Conservation (phyloP, 2,329 filamentous ascomycete species). For the Aureobasidium sp. region DNA sequence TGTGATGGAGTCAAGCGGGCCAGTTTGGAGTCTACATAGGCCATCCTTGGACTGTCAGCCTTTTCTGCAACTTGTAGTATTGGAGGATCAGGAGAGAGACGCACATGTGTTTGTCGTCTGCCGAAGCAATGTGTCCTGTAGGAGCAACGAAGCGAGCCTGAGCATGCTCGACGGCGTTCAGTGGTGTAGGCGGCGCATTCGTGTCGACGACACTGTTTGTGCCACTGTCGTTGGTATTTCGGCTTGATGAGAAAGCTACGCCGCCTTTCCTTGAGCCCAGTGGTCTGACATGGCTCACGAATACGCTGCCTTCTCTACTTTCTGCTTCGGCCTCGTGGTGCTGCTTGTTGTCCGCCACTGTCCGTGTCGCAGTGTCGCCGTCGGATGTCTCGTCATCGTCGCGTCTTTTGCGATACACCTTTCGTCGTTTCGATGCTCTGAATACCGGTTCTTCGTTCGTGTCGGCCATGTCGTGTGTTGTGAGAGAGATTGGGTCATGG, state of each 20-base stretch:
- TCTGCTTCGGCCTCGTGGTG: not conserved
- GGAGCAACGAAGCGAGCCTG: conserved; percentile 61
- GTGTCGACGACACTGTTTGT: conserved; percentile 24
- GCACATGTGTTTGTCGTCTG: conserved; percentile 71
- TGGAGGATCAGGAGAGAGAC: conserved; percentile 30
- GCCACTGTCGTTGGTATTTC: conserved; percentile 1
- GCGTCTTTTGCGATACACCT: conserved; percentile 42
- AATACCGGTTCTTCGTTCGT: conserved; percentile 35
- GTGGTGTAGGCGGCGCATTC: conserved; percentile 26
- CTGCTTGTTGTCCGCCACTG: conserved; percentile 9
- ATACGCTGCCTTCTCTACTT: not conserved
- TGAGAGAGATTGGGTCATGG: not conserved
- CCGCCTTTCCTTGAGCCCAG: conserved; percentile 46
- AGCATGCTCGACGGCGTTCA: conserved; percentile 35
- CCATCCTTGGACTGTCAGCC: conserved; percentile 71
- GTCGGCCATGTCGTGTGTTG: not conserved
- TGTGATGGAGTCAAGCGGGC: conserved; percentile 39
- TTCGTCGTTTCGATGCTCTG: conserved; percentile 44
- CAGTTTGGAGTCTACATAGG: conserved; percentile 76
- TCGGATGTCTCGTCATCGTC: conserved; percentile 21
- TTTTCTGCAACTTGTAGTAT: not conserved
- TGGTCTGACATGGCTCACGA: conserved; percentile 43
- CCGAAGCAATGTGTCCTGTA: conserved; percentile 59
- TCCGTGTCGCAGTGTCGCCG: not conserved
- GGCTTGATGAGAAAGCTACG: conserved; percentile 47